A percentile compares a stretch with the other conserved stretches of the same genome.
These are phyloP conservation scores for Psidium friedrichsthalianum DNA, from an alignment of 345 rosid species.

Conservation along the genomic window DNA sequence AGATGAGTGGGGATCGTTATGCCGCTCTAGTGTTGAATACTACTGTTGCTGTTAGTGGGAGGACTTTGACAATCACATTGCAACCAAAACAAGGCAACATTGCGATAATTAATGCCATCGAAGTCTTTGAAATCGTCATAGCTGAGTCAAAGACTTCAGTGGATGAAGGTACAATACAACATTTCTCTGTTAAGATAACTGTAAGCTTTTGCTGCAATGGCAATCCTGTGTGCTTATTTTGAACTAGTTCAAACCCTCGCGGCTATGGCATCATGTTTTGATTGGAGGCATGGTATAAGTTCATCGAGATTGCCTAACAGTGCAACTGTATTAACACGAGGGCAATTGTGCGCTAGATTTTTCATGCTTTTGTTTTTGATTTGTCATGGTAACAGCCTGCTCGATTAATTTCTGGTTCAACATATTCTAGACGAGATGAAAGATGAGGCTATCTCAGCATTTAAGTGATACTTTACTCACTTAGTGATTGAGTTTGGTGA, in stretches of 20 bases:
- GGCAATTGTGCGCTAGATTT: not conserved
- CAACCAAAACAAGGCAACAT: conserved; percentile 52
- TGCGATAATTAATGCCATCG: conserved; percentile 83
- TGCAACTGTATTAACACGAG: not conserved
- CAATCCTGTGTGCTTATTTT: not conserved
- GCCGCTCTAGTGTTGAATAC: conserved; percentile 73
- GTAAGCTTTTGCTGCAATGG: not conserved
- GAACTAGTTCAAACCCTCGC: not conserved
- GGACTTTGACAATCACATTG: conserved; percentile 61
- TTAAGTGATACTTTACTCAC: not conserved
- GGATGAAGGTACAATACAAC: conserved; percentile 59
- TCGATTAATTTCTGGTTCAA: not conserved
- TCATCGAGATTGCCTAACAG: not conserved
- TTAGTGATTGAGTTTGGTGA: not conserved
- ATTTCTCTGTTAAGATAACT: not conserved
- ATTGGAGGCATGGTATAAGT: not conserved
- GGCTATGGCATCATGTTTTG: not conserved
- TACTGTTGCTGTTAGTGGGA: conserved; percentile 70
- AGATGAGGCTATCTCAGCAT: not conserved
- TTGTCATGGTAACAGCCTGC: not conserved
- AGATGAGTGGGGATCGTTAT: conserved; percentile 55
- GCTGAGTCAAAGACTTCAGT: conserved; percentile 60
- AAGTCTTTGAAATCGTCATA: conserved; percentile 67
- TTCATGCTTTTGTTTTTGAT: not conserved
- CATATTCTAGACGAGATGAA: not conserved